These are phyloP conservation scores for Tricholomella constricta DNA, from an alignment of 768 basidiomycete genomes.

Conservation along the genomic window DNA sequence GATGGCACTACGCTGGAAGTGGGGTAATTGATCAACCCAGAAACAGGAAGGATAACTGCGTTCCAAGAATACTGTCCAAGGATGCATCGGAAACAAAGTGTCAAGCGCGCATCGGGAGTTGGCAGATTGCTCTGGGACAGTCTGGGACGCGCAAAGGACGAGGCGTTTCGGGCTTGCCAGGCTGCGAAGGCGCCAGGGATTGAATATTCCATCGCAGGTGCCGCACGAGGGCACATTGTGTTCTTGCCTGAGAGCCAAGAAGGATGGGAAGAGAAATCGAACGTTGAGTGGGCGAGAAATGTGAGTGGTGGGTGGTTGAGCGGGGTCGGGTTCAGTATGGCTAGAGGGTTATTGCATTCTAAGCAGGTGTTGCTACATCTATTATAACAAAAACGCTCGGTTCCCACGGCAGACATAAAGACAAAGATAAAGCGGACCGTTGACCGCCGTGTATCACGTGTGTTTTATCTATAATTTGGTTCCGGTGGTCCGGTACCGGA, in stretches of 20 bases:
- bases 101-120: conserved; percentile 18
- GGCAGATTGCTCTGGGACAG: conserved; percentile 19
- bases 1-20: conserved; percentile 32
- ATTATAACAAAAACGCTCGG: too few relatives aligned
- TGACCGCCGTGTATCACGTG: too few relatives aligned
- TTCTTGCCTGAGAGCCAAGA: conserved; percentile 13
- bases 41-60: conserved; percentile 24
- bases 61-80: conserved; percentile 36
- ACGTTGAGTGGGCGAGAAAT: conserved; percentile 11
- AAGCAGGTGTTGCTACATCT: conserved; percentile 3
- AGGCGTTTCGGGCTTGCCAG: conserved; percentile 24
- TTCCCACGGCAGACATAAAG: too few relatives aligned
- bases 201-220: conserved; percentile 3
- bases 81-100: conserved; percentile 15
- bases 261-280: conserved; percentile 13
- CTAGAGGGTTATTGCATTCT: neutral
- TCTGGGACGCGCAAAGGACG: conserved; percentile 12
- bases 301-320: conserved; percentile 15
- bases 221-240: neutral
- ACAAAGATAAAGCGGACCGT: too few relatives aligned
- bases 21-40: conserved; percentile 37
- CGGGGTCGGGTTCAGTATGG: neutral
- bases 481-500: too few relatives aligned
- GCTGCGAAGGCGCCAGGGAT: conserved; percentile 7
- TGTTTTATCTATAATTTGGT: too few relatives aligned